A percentile compares a stretch with the other conserved stretches of the same genome.
Conservation (phyloP, 768 basidiomycete genomes). For the Leccinum aurantiacum region DNA sequence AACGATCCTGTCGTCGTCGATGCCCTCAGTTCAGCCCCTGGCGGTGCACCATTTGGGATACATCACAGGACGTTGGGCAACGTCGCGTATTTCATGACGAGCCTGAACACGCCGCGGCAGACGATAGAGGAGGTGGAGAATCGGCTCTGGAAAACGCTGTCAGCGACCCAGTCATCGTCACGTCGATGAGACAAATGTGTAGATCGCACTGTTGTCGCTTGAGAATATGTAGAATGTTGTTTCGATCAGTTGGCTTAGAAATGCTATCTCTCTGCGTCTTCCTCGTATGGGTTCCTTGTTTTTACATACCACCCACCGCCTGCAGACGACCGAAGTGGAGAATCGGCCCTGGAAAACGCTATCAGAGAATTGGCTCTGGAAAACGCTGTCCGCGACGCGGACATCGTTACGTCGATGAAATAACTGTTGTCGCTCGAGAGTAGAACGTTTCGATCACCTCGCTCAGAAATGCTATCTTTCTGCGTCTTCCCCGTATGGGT, state of each 20-base stretch:
- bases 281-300: too few species aligned
- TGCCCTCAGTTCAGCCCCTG: conserved; percentile 43
- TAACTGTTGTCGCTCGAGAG: not conserved
- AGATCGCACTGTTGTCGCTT: too few species aligned
- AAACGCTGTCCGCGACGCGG: not conserved
- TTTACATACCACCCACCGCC: too few species aligned
- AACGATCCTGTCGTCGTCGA: conserved; percentile 27
- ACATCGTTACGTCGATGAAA: not conserved
- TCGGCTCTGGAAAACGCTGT: conserved; percentile 50
- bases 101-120: conserved; percentile 64
- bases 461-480: not conserved
- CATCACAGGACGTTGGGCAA: conserved; percentile 90
- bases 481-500: too few species aligned
- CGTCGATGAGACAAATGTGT: too few species aligned
- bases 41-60: conserved; percentile 61
- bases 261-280: too few species aligned
- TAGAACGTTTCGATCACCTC: not conserved
- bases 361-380: conserved; percentile 67
- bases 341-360: conserved; percentile 56
- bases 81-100: conserved; percentile 91
- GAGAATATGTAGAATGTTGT: too few species aligned
- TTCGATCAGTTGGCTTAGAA: too few species aligned
- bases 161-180: not conserved
- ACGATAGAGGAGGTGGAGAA: conserved; percentile 62
- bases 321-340: conserved; percentile 54